Conservation (phyloP, 768 basidiomycete genomes). For the Chiua virens region DNA sequence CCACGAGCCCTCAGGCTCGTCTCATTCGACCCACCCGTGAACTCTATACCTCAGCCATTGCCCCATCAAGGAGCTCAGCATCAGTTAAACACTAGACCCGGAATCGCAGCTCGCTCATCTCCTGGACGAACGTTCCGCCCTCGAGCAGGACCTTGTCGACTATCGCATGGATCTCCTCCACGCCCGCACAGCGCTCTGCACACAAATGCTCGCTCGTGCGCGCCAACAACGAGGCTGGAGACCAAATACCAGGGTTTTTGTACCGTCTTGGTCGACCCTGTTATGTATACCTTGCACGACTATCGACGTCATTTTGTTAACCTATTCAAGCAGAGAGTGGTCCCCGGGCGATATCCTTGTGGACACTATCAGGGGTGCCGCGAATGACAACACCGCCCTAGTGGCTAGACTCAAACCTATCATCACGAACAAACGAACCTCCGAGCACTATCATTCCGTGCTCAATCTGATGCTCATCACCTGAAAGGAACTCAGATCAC, state of each 20-base stretch:
- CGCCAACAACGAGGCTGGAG: conserved; percentile 30
- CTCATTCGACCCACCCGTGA: conserved; percentile 25
- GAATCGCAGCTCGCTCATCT: conserved; percentile 15
- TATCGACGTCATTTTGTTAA: conserved; percentile 24
- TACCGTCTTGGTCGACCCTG: conserved; percentile 26
- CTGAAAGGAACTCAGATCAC: conserved; percentile 43
- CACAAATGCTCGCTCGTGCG: conserved; percentile 26
- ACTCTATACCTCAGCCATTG: conserved; percentile 19
- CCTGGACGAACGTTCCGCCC: conserved; percentile 11
- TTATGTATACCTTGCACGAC: conserved; percentile 24
- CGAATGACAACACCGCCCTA: conserved; percentile 35
- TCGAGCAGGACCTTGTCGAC: conserved; percentile 30
- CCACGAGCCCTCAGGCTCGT: conserved; percentile 16
- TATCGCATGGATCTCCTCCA: conserved; percentile 28
- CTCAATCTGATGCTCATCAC: conserved; percentile 45
- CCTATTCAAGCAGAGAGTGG: conserved; percentile 28
- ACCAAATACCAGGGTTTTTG: conserved; percentile 23
- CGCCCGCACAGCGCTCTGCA: conserved; percentile 30
- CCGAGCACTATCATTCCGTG: conserved; percentile 46
- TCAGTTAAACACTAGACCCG: conserved; percentile 8
- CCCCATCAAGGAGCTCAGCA: conserved; percentile 1
- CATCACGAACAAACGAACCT: conserved; percentile 35
- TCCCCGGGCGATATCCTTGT: conserved; percentile 42
- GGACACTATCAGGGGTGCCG: conserved; percentile 43
- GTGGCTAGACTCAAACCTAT: conserved; percentile 44